Percentiles rank a stretch among this genome's conserved stretches.
phyloP scores from a whole-genome alignment of 1,284 basidiomycete genomes.

The Ceratobasidium sp. region DNA sequence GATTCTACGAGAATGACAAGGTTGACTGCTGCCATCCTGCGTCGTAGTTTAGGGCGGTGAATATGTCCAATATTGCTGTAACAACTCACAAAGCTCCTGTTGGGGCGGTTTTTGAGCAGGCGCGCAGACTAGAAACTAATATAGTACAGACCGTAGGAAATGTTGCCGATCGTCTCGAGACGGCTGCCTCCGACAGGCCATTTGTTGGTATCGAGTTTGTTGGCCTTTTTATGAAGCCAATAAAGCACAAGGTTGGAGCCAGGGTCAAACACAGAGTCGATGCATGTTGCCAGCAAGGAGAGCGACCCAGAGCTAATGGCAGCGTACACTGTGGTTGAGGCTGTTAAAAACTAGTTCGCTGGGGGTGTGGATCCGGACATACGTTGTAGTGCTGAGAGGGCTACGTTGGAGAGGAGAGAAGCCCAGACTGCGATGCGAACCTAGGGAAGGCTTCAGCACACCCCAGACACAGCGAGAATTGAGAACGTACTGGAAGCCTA shows the following conservation, averaged over 20 bases:
- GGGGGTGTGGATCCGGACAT: constrained; percentile 45
- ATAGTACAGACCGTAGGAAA: constrained; percentile 74
- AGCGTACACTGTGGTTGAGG: constrained; percentile 60
- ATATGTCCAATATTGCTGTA: constrained; percentile 44
- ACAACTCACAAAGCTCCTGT: constrained; percentile 69
- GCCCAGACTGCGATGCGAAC: constrained; percentile 89
- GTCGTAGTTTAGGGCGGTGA: constrained; percentile 41
- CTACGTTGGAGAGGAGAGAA: constrained; percentile 78
- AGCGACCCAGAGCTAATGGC: constrained; percentile 86
- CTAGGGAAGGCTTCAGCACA: constrained; percentile 54
- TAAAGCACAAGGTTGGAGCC: constrained; percentile 88
- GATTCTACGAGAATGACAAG: constrained; percentile 87
- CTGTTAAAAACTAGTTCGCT: constrained; percentile 42
- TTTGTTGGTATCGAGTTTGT: constrained; percentile 75
- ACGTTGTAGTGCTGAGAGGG: constrained; percentile 73
- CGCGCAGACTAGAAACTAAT: background rate
- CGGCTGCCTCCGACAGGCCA: constrained; percentile 94
- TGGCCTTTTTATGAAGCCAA: constrained; percentile 79
- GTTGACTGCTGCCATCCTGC: constrained; percentile 84
- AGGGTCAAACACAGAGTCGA: constrained; percentile 91
- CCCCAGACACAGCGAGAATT: constrained; percentile 31
- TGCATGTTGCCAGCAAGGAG: constrained; percentile 86
- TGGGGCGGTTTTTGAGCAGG: constrained; percentile 27
- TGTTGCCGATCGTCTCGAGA: constrained; percentile 90
- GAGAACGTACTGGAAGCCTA: constrained; percentile 64